phyloP scores from a whole-genome alignment of 306 rosid genomes.

The Senna tora region DNA sequence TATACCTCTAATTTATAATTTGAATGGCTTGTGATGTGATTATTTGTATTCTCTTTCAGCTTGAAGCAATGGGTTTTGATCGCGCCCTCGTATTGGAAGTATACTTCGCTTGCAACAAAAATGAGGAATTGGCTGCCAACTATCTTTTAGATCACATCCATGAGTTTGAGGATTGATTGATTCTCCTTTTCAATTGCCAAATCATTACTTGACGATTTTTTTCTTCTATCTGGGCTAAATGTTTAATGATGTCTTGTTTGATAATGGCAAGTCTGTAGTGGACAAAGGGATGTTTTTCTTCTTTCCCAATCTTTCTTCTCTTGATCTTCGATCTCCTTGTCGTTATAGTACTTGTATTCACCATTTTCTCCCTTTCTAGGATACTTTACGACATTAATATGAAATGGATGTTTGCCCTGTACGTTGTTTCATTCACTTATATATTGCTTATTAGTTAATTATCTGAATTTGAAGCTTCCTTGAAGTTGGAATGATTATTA shows the following conservation, averaged over 20 bases:
- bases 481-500: neutral
- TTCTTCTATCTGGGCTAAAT: neutral
- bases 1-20: slow-evolving; percentile 13
- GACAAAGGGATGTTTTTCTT: slow-evolving; percentile 21
- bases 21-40: neutral
- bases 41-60: slow-evolving; percentile 44
- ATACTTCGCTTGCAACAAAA: slow-evolving; percentile 86
- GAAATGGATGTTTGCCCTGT: slow-evolving; percentile 20
- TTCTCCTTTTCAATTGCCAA: slow-evolving; percentile 18
- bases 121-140: slow-evolving; percentile 94
- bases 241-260: slow-evolving; percentile 29
- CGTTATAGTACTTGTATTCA: slow-evolving; percentile 6
- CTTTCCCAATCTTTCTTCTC: neutral
- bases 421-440: neutral
- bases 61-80: slow-evolving; percentile 90
- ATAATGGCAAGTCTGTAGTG: slow-evolving; percentile 26
- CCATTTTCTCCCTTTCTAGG: slow-evolving; percentile 12
- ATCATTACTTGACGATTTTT: slow-evolving; percentile 31
- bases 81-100: slow-evolving; percentile 84
- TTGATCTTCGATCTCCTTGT: neutral
- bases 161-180: slow-evolving; percentile 74
- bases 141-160: slow-evolving; percentile 88
- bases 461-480: neutral
- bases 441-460: neutral
- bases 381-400: neutral